Percentiles rank a stretch among this genome's conserved stretches.
Conservation (phyloP, 345 rosid genomes). For the Raphanus raphanistrum region DNA sequence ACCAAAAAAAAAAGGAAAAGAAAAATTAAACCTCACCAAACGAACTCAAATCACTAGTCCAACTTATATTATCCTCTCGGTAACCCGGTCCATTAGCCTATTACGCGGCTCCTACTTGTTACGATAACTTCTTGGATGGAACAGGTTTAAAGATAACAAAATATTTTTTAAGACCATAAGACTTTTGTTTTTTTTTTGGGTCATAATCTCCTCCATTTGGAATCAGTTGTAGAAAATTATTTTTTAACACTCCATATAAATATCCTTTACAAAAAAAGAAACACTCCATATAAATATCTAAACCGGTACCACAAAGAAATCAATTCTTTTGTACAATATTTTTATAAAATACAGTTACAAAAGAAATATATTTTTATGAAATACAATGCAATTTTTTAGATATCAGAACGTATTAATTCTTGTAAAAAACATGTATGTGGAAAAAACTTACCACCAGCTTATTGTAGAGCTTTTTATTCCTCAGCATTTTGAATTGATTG, state of each 20-base stretch:
- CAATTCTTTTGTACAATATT: neutral
- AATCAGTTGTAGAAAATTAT: neutral
- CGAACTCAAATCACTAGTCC: neutral
- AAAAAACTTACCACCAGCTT: neutral
- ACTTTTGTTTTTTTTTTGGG: neutral
- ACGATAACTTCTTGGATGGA: neutral
- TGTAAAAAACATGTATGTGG: neutral
- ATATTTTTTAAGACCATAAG: neutral
- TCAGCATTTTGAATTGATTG: neutral
- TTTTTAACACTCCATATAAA: neutral
- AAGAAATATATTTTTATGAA: neutral
- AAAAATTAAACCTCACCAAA: too few species aligned
- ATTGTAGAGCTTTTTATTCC: neutral
- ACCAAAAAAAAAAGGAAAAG: neutral
- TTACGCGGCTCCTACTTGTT: neutral
- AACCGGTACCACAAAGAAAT: neutral
- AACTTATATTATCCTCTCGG: neutral
- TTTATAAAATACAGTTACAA: neutral
- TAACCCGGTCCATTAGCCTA: neutral
- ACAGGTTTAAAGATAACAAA: neutral
- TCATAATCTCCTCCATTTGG: neutral
- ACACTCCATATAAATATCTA: neutral
- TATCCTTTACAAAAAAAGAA: too few species aligned
- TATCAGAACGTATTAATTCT: neutral
- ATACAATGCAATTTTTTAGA: neutral